phyloP scores from a whole-genome alignment of 306 rosid genomes.

The Medicago truncatula region DNA sequence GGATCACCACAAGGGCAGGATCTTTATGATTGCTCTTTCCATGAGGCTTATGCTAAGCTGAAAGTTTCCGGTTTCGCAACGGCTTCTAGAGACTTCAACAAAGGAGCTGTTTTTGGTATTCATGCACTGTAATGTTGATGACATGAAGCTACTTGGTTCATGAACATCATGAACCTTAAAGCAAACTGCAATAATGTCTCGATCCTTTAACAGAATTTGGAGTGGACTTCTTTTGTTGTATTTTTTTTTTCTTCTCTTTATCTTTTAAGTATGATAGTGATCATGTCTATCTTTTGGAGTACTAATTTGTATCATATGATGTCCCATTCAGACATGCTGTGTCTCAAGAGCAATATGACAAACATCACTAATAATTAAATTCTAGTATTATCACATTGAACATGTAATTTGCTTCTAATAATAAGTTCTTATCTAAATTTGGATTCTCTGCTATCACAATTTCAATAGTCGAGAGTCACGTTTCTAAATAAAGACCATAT shows the following conservation, averaged over 20 bases:
- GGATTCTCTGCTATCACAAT: not conserved
- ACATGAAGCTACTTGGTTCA: constrained; percentile 39
- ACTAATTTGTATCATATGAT: constrained; percentile 44
- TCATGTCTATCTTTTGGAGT: constrained; percentile 34
- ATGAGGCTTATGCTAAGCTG: constrained; percentile 60
- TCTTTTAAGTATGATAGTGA: constrained; percentile 21
- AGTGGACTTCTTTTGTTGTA: constrained; percentile 33
- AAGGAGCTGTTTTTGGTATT: constrained; percentile 45
- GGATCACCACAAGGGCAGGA: constrained; percentile 57
- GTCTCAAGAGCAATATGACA: constrained; percentile 33
- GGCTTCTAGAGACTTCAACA: constrained; percentile 58
- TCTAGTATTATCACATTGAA: constrained; percentile 6
- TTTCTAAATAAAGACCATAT: not conserved
- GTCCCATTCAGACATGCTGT: constrained; percentile 32
- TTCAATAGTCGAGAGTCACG: not conserved
- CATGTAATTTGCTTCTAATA: not conserved
- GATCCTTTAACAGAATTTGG: constrained; percentile 35
- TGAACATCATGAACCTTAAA: constrained; percentile 36
- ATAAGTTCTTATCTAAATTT: not conserved
- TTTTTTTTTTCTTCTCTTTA: constrained; percentile 3
- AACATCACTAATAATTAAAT: constrained; percentile 32
- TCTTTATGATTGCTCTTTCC: constrained; percentile 53
- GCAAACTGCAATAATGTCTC: constrained; percentile 40
- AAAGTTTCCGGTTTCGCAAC: constrained; percentile 50
- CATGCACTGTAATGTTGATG: constrained; percentile 50